phyloP scores from a whole-genome alignment of 129 eudicot species.

The Heracleum sosnowskyi region DNA sequence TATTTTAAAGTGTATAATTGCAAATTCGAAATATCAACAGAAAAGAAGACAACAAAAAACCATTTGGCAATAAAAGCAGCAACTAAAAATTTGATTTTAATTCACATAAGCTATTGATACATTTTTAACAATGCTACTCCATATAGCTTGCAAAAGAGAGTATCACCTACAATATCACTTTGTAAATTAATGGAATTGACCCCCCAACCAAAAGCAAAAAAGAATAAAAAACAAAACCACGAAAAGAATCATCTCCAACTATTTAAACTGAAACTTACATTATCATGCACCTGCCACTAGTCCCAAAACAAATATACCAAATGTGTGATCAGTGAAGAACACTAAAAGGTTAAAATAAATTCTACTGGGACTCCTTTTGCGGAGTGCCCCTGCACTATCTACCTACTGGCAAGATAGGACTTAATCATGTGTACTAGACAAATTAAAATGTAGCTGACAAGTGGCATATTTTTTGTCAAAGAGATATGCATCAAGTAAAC shows the following conservation, averaged over 20 bases:
- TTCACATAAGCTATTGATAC: neutral
- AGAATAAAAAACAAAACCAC: neutral
- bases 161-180: neutral
- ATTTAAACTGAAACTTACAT: no score
- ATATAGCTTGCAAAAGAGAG: neutral
- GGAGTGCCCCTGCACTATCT: neutral
- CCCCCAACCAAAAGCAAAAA: neutral
- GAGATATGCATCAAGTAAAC: neutral
- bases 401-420: neutral
- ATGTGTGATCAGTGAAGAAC: no score
- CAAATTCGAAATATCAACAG: neutral
- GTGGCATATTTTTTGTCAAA: neutral
- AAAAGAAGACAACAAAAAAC: neutral
- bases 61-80: neutral
- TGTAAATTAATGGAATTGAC: neutral
- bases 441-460: neutral
- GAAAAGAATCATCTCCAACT: neutral
- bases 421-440: neutral
- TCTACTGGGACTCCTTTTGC: no score
- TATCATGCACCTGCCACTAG: no score
- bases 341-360: no score
- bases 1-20: neutral
- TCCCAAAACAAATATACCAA: no score
- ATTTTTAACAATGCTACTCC: neutral
- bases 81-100: neutral